Conservation (phyloP, 78 protist genomes). For the Diacronema lutheri region DNA sequence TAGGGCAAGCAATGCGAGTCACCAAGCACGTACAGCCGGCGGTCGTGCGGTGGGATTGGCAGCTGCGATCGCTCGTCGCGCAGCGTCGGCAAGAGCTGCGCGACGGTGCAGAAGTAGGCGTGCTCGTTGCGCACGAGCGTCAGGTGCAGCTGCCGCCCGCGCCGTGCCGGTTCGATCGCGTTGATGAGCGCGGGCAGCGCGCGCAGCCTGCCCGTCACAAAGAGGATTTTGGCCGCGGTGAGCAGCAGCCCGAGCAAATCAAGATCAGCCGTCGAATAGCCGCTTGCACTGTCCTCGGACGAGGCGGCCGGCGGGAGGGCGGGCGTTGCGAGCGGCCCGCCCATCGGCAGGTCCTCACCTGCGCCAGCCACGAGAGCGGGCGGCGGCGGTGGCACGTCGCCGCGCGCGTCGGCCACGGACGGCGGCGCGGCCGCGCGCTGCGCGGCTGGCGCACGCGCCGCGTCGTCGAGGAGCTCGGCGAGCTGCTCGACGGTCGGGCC, state of each 20-base stretch:
- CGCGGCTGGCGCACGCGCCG: background rate
- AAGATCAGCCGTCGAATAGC: constrained; percentile 57
- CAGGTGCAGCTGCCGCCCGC: constrained; percentile 56
- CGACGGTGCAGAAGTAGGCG: constrained; percentile 73
- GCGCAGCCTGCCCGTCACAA: constrained; percentile 58
- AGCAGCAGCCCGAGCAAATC: constrained; percentile 74
- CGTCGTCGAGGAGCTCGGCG: background rate
- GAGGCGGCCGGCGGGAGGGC: too few relatives aligned
- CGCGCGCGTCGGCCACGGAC: background rate
- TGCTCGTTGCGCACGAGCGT: constrained; percentile 80
- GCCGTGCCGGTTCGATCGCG: constrained; percentile 28
- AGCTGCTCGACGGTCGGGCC: too few relatives aligned
- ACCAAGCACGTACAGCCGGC: constrained; percentile 68
- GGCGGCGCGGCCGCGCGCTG: too few relatives aligned
- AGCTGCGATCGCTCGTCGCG: constrained; percentile 8
- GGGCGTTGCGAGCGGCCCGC: too few relatives aligned
- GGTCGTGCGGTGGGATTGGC: background rate
- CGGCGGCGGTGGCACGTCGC: background rate
- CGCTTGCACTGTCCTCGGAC: background rate
- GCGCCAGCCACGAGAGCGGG: background rate
- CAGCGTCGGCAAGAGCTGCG: constrained; percentile 40
- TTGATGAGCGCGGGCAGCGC: constrained; percentile 48
- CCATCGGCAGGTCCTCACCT: background rate
- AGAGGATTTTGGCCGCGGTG: constrained; percentile 71
- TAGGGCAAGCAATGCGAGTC: constrained; percentile 79